These are phyloP conservation scores for Yarrowia galli DNA, from an alignment of 1,139 yeast genomes.

Conservation along the genomic window DNA sequence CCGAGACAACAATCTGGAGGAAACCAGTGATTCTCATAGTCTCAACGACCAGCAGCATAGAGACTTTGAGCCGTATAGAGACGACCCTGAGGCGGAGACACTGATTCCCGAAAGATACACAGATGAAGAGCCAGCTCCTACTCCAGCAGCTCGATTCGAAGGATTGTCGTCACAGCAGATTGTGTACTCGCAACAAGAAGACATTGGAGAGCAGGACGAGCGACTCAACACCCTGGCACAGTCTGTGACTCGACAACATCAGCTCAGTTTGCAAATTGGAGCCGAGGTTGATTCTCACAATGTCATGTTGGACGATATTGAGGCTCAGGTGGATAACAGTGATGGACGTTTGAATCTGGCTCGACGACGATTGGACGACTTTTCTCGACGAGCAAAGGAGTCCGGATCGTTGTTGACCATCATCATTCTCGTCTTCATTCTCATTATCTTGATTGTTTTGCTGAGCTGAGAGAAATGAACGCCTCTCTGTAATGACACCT, in stretches of 20 bases:
- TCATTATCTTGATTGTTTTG: slow-evolving; percentile 65
- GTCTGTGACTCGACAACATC: slow-evolving; percentile 65
- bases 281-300: slow-evolving; percentile 73
- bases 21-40: slow-evolving; percentile 20
- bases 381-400: slow-evolving; percentile 65
- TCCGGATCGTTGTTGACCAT: slow-evolving; percentile 79
- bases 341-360: slow-evolving; percentile 63
- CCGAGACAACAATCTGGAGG: slow-evolving; percentile 40
- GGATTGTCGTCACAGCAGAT: slow-evolving; percentile 30
- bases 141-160: slow-evolving; percentile 21
- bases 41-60: slow-evolving; percentile 41
- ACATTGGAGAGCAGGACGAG: slow-evolving; percentile 43
- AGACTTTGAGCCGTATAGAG: slow-evolving; percentile 56
- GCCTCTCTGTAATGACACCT: slow-evolving; percentile 4
- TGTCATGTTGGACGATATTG: slow-evolving; percentile 73
- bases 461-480: slow-evolving; percentile 54
- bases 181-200: slow-evolving; percentile 40
- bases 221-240: slow-evolving; percentile 45
- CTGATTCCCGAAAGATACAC: slow-evolving; percentile 29
- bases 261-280: slow-evolving; percentile 69
- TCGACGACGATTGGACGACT: slow-evolving; percentile 59
- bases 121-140: slow-evolving; percentile 29
- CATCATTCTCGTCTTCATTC: slow-evolving; percentile 63
- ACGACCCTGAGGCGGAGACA: slow-evolving; percentile 53
- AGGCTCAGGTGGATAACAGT: slow-evolving; percentile 66